Percentiles rank a stretch among this genome's conserved stretches.
phyloP scores from a whole-genome alignment of 768 basidiomycete genomes.

The Suillus bovinus region DNA sequence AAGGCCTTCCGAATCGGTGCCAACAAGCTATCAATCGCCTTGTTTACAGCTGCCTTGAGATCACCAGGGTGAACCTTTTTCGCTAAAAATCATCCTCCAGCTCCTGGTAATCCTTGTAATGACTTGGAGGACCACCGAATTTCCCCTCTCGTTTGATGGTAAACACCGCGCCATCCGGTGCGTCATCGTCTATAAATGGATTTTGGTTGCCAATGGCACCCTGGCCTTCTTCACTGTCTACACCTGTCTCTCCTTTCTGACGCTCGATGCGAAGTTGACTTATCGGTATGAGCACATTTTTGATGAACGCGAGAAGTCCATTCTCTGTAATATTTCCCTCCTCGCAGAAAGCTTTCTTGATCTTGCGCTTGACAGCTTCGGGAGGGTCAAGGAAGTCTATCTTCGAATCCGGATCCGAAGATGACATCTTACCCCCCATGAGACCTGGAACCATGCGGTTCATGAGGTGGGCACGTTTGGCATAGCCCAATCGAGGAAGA shows the following conservation, averaged over 20 bases:
- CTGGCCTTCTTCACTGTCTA: constrained; percentile 44
- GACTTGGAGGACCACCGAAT: constrained; percentile 70
- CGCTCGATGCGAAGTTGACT: constrained; percentile 71
- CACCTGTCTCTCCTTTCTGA: constrained; percentile 42
- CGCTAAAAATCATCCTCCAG: constrained; percentile 72
- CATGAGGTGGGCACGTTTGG: constrained; percentile 96
- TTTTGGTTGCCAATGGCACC: constrained; percentile 51
- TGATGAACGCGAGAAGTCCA: constrained; percentile 82
- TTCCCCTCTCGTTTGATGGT: constrained; percentile 77
- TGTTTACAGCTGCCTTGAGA: constrained; percentile 76
- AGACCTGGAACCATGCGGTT: constrained; percentile 97
- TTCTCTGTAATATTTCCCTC: constrained; percentile 89
- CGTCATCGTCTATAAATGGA: constrained; percentile 65
- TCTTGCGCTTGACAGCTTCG: constrained; percentile 81
- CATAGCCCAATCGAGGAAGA: constrained; percentile 90
- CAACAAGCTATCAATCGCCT: constrained; percentile 72
- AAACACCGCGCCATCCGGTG: constrained; percentile 83
- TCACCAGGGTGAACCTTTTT: constrained; percentile 88
- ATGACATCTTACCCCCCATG: constrained; percentile 96
- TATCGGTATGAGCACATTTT: constrained; percentile 88
- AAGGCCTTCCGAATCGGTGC: constrained; percentile 82
- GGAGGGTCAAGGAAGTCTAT: constrained; percentile 95
- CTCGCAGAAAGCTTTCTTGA: constrained; percentile 92
- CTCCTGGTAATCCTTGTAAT: constrained; percentile 67
- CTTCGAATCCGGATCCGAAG: constrained; percentile 96